Evolutionary conservation across 371 early-diverging fungal species (phyloP).

Genomic region (Haplosporangium sp.): DNA sequence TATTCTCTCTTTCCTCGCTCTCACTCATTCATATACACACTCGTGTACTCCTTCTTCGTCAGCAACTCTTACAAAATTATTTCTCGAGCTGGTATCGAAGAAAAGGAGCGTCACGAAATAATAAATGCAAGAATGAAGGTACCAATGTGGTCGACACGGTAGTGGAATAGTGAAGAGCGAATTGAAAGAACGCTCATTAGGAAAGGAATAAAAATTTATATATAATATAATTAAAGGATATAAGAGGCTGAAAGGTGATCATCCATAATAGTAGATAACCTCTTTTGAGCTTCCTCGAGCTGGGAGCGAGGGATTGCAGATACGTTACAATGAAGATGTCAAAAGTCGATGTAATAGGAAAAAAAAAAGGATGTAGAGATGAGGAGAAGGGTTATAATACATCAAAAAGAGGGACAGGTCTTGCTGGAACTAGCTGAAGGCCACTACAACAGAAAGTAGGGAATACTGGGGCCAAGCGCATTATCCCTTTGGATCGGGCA

Average conservation of each 20-base stretch:
- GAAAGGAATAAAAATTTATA: not conserved
- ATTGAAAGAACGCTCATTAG: not conserved
- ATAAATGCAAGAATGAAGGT: not conserved
- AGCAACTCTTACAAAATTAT: not conserved
- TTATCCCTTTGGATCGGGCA: conserved; percentile 15
- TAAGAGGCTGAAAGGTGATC: not conserved
- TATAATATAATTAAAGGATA: not conserved
- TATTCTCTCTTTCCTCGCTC: not conserved
- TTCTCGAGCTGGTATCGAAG: not conserved
- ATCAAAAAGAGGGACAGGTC: not conserved
- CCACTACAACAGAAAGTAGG: conserved; percentile 14
- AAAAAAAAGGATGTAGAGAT: not conserved
- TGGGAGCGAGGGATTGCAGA: not conserved
- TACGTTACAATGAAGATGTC: not conserved
- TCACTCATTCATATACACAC: not conserved
- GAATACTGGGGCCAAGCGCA: conserved; percentile 8
- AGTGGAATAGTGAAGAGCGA: not conserved
- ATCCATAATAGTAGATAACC: conserved; percentile 4
- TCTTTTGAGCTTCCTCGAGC: not conserved
- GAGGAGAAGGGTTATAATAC: not conserved
- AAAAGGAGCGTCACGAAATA: not conserved
- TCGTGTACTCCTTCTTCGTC: not conserved
- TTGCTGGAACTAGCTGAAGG: not conserved
- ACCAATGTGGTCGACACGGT: not conserved
- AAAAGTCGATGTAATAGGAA: not conserved